Evolutionary conservation across 148 eudicot species (phyloP).

Genomic region (Talinum fruticosum): DNA sequence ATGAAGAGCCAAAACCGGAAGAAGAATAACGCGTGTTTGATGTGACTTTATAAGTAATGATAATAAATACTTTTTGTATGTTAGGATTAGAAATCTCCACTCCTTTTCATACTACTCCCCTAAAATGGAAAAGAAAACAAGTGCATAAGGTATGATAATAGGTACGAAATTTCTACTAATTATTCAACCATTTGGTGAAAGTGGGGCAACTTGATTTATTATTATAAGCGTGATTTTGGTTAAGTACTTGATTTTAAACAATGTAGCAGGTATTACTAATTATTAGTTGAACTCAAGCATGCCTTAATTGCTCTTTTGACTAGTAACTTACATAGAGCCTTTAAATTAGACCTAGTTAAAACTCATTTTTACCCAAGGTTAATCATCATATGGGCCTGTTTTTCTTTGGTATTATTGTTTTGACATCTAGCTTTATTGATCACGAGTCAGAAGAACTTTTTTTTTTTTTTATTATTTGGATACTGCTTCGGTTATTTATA

Average conservation of each 20-base stretch:
- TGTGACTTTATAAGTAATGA: neutral
- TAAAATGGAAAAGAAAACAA: neutral
- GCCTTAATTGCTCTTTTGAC: neutral
- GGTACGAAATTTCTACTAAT: neutral
- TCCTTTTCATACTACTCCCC: neutral
- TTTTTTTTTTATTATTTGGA: too few relatives aligned
- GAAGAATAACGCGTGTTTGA: neutral
- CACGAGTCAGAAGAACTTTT: neutral
- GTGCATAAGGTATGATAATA: neutral
- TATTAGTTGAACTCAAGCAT: neutral
- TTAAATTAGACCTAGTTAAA: neutral
- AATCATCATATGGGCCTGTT: neutral
- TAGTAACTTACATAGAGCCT: neutral
- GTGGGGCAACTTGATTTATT: neutral
- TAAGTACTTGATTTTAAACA: neutral
- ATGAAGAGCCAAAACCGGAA: neutral
- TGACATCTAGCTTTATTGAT: neutral
- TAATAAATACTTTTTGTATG: neutral
- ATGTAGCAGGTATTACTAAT: neutral
- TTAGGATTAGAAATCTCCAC: neutral
- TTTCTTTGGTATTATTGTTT: neutral
- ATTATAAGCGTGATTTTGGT: neutral
- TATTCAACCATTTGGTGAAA: neutral
- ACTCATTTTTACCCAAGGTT: neutral
- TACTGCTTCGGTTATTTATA: too few relatives aligned